phyloP scores from a whole-genome alignment of 768 basidiomycete species.

The Pulveroboletus sp. region DNA sequence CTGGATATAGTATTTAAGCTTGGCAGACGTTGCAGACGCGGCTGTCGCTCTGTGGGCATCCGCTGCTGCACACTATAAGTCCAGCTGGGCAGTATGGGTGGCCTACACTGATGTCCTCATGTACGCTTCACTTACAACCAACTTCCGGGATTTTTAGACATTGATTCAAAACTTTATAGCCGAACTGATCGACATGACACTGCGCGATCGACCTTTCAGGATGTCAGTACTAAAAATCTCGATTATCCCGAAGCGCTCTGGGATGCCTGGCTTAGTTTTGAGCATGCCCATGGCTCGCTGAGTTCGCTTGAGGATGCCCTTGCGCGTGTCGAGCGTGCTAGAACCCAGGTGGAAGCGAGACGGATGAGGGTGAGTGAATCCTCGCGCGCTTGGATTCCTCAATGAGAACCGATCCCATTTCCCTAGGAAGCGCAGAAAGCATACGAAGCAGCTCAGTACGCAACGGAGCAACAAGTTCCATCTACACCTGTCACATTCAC shows the following conservation, averaged over 20 bases:
- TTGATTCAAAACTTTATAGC: constrained; percentile 30
- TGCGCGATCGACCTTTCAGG: constrained; percentile 64
- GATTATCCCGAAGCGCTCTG: constrained; percentile 97
- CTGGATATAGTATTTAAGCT: constrained; percentile 41
- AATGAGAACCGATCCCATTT: background rate
- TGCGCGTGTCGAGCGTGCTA: constrained; percentile 62
- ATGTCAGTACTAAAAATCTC: constrained; percentile 64
- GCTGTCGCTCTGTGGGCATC: constrained; percentile 61
- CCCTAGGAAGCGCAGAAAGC: constrained; percentile 62
- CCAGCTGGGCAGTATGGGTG: constrained; percentile 72
- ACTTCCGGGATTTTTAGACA: too few species aligned
- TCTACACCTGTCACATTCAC: constrained; percentile 29
- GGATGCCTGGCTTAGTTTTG: constrained; percentile 88
- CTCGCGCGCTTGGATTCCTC: background rate
- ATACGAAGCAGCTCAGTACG: constrained; percentile 46
- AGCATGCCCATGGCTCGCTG: constrained; percentile 75
- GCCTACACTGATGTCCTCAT: constrained; percentile 69
- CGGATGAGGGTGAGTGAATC: constrained; percentile 53
- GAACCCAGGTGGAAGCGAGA: constrained; percentile 54
- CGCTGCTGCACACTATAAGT: constrained; percentile 62
- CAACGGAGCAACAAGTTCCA: constrained; percentile 38
- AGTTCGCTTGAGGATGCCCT: constrained; percentile 59
- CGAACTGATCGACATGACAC: constrained; percentile 51
- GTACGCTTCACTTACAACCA: constrained; percentile 38
- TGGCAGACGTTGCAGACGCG: constrained; percentile 47